These are phyloP conservation scores for Colletotrichum sp. DNA, from an alignment of 2,329 filamentous ascomycete genomes.

Conservation along the genomic window DNA sequence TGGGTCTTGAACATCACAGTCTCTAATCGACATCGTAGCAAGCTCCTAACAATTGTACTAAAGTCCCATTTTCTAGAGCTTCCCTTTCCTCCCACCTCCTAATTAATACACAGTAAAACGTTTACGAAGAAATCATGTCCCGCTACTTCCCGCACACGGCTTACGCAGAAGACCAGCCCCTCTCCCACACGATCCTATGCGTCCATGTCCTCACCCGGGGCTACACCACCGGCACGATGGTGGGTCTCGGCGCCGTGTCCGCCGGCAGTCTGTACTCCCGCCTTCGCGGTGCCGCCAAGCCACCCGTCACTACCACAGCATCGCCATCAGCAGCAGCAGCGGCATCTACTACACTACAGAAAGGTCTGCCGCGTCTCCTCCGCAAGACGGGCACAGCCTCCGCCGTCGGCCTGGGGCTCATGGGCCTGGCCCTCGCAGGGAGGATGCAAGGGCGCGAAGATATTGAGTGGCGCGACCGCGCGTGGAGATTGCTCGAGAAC, in stretches of 20 bases:
- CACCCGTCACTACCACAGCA: background rate
- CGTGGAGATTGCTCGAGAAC: constrained; percentile 66
- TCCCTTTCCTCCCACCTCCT: accelerated
- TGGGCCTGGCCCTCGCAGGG: constrained; percentile 45
- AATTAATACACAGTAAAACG: background rate
- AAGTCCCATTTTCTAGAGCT: background rate
- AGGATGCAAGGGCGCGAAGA: constrained; percentile 61
- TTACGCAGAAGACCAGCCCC: constrained; percentile 69
- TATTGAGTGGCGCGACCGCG: constrained; percentile 69
- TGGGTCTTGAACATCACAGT: background rate
- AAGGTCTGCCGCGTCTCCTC: constrained; percentile 40
- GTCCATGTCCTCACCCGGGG: constrained; percentile 64
- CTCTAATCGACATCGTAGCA: background rate
- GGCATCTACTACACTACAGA: constrained; percentile 6
- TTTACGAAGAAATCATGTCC: constrained; percentile 46
- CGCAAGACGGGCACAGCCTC: constrained; percentile 50
- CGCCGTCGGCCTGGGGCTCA: constrained; percentile 47
- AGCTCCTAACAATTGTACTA: background rate
- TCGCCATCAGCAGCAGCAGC: background rate
- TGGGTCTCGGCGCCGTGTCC: constrained; percentile 47
- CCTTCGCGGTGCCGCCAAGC: constrained; percentile 20
- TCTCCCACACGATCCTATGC: constrained; percentile 58
- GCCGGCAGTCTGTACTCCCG: constrained; percentile 33
- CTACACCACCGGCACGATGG: constrained; percentile 55
- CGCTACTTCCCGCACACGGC: constrained; percentile 58